Evolutionary conservation across 257 asterid species (phyloP).

Genomic region (Dorcoceras hygrometricum): DNA sequence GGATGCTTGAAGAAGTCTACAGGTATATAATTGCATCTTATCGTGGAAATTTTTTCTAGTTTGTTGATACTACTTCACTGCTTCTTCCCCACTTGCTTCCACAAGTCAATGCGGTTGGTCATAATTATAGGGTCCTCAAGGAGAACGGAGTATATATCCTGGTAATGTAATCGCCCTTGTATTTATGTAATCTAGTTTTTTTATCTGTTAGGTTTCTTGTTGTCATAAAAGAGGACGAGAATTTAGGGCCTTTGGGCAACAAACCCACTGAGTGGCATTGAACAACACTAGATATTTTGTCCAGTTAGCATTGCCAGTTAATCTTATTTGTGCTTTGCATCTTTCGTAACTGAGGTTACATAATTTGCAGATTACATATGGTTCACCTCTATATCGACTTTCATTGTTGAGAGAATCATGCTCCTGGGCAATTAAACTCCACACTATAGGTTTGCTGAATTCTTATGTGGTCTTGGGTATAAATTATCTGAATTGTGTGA

Average conservation of each 20-base stretch:
- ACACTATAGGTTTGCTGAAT: slow-evolving; percentile 54
- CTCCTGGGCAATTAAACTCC: slow-evolving; percentile 61
- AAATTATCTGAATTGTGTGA: slow-evolving; percentile 4
- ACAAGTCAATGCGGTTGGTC: slow-evolving; percentile 65
- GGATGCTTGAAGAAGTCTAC: slow-evolving; percentile 66
- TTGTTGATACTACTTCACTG: slow-evolving; percentile 29
- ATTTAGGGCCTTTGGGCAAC: slow-evolving; percentile 5
- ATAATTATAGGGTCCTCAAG: slow-evolving; percentile 77
- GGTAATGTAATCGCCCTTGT: slow-evolving; percentile 35
- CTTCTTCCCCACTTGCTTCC: slow-evolving; percentile 39
- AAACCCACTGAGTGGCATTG: slow-evolving; percentile 11
- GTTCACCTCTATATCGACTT: slow-evolving; percentile 64
- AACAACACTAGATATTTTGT: slow-evolving; percentile 4
- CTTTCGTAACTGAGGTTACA: slow-evolving; percentile 16
- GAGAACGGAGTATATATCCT: slow-evolving; percentile 73
- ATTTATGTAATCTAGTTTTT: slow-evolving; percentile 3
- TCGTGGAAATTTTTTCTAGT: slow-evolving; percentile 22
- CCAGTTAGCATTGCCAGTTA: not conserved
- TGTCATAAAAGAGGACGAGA: slow-evolving; percentile 9
- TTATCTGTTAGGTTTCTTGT: not conserved
- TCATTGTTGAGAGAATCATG: slow-evolving; percentile 44
- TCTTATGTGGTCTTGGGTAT: slow-evolving; percentile 5
- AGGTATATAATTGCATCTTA: no score
- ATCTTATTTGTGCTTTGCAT: slow-evolving; percentile 23
- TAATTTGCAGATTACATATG: slow-evolving; percentile 64